These are phyloP conservation scores for Theobroma cacao DNA, from an alignment of 345 rosid genomes.

Conservation along the genomic window DNA sequence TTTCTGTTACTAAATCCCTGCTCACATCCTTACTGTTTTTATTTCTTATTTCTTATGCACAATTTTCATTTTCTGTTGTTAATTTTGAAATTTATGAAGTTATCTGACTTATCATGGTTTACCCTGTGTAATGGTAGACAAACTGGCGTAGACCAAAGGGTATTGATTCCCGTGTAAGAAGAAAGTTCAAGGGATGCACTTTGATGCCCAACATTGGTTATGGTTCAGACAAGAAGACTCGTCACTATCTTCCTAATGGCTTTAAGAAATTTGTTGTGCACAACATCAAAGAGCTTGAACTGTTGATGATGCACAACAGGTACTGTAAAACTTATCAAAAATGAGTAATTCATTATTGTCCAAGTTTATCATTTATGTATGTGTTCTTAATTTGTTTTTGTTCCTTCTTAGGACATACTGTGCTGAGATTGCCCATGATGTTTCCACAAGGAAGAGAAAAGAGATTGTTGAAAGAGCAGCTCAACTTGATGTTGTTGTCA, in stretches of 20 bases:
- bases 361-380: background rate
- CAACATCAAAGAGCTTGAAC: conserved; percentile 64
- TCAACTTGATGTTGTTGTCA: conserved; percentile 71
- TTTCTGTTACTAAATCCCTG: conserved; percentile 68
- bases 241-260: conserved; percentile 79
- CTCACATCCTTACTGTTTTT: conserved; percentile 25
- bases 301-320: conserved; percentile 98
- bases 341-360: background rate
- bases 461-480: conserved; percentile 80
- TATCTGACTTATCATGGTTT: background rate
- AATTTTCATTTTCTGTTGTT: no score
- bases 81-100: background rate
- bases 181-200: conserved; percentile 83
- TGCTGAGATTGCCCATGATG: conserved; percentile 83
- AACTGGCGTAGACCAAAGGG: conserved; percentile 93
- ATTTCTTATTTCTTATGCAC: no score
- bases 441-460: conserved; percentile 81
- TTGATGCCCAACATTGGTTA: conserved; percentile 85
- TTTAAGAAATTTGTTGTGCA: conserved; percentile 85
- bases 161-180: conserved; percentile 75
- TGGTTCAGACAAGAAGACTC: conserved; percentile 80
- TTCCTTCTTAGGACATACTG: conserved; percentile 55
- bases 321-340: background rate
- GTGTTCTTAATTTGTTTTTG: background rate
- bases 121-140: conserved; percentile 23